These are phyloP conservation scores for Talaromyces sp. DNA, from an alignment of 2,329 filamentous ascomycete genomes.

Conservation along the genomic window DNA sequence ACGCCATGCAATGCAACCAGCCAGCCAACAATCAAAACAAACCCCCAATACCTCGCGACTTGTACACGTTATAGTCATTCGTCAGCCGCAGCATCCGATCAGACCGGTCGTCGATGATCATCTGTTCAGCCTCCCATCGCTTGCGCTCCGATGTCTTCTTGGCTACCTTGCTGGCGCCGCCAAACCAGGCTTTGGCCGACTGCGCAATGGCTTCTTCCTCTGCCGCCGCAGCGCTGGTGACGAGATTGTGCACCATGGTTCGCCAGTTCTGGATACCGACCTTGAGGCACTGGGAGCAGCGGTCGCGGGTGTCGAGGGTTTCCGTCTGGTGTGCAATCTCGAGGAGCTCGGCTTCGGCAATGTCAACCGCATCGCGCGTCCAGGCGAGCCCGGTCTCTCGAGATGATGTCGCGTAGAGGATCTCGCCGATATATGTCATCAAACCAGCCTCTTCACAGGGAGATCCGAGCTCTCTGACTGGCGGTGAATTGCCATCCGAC, in stretches of 20 bases:
- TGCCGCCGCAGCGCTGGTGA: slow-evolving; percentile 33
- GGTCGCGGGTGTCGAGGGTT: slow-evolving; percentile 36
- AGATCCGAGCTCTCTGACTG: slow-evolving; percentile 59
- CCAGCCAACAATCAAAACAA: not conserved
- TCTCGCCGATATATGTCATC: slow-evolving; percentile 89
- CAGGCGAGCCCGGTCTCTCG: slow-evolving; percentile 72
- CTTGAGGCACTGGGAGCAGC: slow-evolving; percentile 71
- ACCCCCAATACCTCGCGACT: not conserved
- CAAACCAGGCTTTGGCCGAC: slow-evolving; percentile 29
- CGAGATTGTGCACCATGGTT: slow-evolving; percentile 67
- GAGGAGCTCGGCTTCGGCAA: slow-evolving; percentile 61
- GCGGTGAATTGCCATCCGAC: slow-evolving; percentile 62
- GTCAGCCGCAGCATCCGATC: slow-evolving; percentile 24
- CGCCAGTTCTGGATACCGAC: slow-evolving; percentile 78
- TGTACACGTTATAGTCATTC: slow-evolving; percentile 22
- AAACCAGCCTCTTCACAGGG: slow-evolving; percentile 80
- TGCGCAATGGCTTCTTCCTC: slow-evolving; percentile 29
- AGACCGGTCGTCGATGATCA: slow-evolving; percentile 32
- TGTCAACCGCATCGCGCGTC: slow-evolving; percentile 82
- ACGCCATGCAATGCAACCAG: not conserved
- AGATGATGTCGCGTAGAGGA: slow-evolving; percentile 68
- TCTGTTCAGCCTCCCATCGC: slow-evolving; percentile 36
- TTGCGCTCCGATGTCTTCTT: slow-evolving; percentile 26
- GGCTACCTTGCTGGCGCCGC: slow-evolving; percentile 19
- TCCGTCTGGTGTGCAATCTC: slow-evolving; percentile 21